Evolutionary conservation across 495 filamentous ascomycete species (phyloP), one percentile per base, ranked within the genome.

Genomic region (Oidiodendron maius): DNA sequence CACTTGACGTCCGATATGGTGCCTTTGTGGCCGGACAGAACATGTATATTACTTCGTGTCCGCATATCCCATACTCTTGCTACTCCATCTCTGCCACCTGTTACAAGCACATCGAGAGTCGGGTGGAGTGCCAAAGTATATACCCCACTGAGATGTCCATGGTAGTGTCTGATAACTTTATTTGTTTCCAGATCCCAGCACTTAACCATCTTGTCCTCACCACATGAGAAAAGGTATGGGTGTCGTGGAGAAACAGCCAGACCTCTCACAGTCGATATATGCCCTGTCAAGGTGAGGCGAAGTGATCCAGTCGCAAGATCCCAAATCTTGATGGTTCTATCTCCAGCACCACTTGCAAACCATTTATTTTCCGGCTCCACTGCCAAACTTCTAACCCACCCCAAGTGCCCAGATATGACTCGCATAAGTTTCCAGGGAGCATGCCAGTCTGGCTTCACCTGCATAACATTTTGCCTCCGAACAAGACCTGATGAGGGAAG

Each of bases 141-240:
- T 3, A 99, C 94, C 55, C 94, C 94, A 52, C 87, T 94, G 3
- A 99, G 72, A 68, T 99, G 94, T 15, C 94, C 94, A 68, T 99
- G 94, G 66, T 97, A 97, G 65, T 99, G 91, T 25, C 93, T 78
- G 58, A 99, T 99, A 46, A 99, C 94, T 67, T 95, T 95, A 65
- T 99, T 99, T 6, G 88, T 93, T 63, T 99, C 94, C 56, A 99
- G 66, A 71, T 99, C 94, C 94, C 94, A 99, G 71, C 94, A 97
- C 68, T 97, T 97, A 28, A 99, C 94, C 89, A 95, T 96, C 76
- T 99, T 99, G 64, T 99, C 94, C 66, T 99, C 94, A 43, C 87
- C 94, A 57, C 94, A 97, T 12, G 88, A 95, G 66, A 97, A 99
- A 26, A 99, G 77, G 63, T 99, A 99, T 2, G 94, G 94, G 65